phyloP scores from a whole-genome alignment of 805 yeast genomes.

The Candida nanaspora region DNA sequence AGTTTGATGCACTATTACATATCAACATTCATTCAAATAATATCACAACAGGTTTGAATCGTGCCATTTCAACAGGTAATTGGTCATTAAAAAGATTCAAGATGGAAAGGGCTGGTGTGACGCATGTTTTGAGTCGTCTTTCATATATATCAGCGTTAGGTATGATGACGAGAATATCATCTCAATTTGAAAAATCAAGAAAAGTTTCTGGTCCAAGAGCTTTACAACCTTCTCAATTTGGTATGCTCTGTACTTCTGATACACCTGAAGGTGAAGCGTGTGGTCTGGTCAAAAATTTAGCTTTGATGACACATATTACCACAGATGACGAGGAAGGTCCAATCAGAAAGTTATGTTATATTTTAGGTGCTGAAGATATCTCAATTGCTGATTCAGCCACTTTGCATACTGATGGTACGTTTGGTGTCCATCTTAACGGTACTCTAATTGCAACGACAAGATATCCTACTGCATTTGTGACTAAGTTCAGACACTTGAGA shows the following conservation, averaged over 20 bases:
- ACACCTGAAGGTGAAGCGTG: conserved; percentile 99
- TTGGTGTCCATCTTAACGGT: conserved; percentile 88
- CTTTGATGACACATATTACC: conserved; percentile 97
- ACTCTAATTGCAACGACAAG: conserved; percentile 86
- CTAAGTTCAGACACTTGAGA: conserved; percentile 70
- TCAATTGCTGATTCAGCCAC: conserved; percentile 75
- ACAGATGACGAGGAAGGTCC: conserved; percentile 97
- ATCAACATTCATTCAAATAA: conserved; percentile 89
- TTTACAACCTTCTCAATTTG: conserved; percentile 96
- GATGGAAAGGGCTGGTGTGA: conserved; percentile 99
- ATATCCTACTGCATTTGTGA: conserved; percentile 77
- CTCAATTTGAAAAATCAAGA: conserved; percentile 97
- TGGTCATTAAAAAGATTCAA: conserved; percentile 98
- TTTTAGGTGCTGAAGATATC: conserved; percentile 87
- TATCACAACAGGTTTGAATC: conserved; percentile 87
- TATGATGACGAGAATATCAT: conserved; percentile 98
- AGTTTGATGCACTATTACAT: conserved; percentile 86
- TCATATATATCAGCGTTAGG: conserved; percentile 94
- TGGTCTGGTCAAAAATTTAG: conserved; percentile 94
- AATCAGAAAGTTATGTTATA: conserved; percentile 63
- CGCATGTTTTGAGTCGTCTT: conserved; percentile 87
- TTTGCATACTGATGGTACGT: conserved; percentile 69
- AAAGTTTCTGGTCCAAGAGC: conserved; percentile 99
- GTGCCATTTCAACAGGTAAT: conserved; percentile 97
- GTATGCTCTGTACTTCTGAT: conserved; percentile 98